Base-by-base conservation (phyloP, 345 rosid species). In the Corchorus capsularis region DNA sequence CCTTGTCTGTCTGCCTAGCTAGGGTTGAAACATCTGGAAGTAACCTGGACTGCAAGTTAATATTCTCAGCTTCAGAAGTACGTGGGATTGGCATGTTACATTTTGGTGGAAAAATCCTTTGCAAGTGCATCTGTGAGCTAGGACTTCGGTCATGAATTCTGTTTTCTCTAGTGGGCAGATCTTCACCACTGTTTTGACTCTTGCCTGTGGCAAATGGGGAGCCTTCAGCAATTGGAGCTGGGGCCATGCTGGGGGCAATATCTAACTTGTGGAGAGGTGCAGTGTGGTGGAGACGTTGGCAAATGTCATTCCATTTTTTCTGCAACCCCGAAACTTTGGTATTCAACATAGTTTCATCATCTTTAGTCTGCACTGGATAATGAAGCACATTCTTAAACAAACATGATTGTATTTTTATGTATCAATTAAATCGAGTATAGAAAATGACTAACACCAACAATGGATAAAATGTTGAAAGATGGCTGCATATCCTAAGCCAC, bases 291-390 rank as follows among this genome's bases (percentile, higher is more conserved):
- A 86, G 85, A 50, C 84, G 78, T 39, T 82, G 86, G 63, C 93
- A 90, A 69, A 79, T 84, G 60, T 86, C 89, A 32, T 84, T 81
- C 93, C 93, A 90, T 80, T 89, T 90, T 77, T 70, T 87, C 81
- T 83, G 87, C 76, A 87, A 69, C 45, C 77, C 81, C n/a, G 68
- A 56, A 60, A 88, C 54, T 63, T 45, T 84, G 63, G 82, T 71
- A 65, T 72, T 83, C 82, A 86, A 72, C 72, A 74, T 46, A 47
- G 57, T 64, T 78, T 84, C 82, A 79, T 83, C 88, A 77, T 81
- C 87, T 81, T 66, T 84, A 70, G 79, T 78, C 97, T 92, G 94
- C 91, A 92, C 82, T 82, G 86, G 83, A 83, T 55, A 66, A 86
- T 47, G 77, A 85, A 69, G 64, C 63, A 78, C 71, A 69, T 41